A percentile compares a stretch with the other conserved stretches of the same genome.
Evolutionary conservation across 441 rosid species (phyloP).

Genomic region (Erodium texanum): DNA sequence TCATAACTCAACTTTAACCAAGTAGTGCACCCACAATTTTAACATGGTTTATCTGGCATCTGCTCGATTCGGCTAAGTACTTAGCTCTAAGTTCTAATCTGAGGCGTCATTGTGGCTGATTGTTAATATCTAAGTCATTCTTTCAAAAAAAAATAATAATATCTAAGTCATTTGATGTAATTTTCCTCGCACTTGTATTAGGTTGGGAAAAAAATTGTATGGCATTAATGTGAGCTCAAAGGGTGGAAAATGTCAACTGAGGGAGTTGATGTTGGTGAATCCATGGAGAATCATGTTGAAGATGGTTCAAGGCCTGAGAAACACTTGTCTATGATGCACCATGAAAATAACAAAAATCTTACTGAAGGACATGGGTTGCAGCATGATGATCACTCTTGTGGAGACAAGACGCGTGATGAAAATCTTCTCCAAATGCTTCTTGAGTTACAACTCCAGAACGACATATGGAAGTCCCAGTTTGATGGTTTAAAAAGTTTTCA

Average conservation of each 20-base stretch:
- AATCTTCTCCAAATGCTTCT: slow-evolving; percentile 48
- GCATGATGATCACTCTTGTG: slow-evolving; percentile 16
- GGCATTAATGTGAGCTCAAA: slow-evolving; percentile 4
- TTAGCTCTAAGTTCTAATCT: neutral
- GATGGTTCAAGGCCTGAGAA: slow-evolving; percentile 24
- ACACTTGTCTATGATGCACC: slow-evolving; percentile 15
- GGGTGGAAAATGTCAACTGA: slow-evolving; percentile 38
- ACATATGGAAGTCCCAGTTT: slow-evolving; percentile 60
- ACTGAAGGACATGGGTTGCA: slow-evolving; percentile 30
- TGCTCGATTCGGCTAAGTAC: neutral
- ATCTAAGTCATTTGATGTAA: neutral
- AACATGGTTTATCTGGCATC: neutral
- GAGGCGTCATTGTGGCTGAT: neutral
- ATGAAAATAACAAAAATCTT: slow-evolving; percentile 24
- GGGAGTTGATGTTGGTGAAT: slow-evolving; percentile 27
- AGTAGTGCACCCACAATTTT: neutral
- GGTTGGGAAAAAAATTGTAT: neutral
- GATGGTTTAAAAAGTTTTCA: slow-evolving; percentile 36
- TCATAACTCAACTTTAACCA: neutral
- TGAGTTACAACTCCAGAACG: slow-evolving; percentile 67
- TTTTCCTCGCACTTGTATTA: neutral
- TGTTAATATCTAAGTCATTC: neutral
- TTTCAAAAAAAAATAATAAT: no score
- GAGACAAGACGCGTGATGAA: slow-evolving; percentile 28
- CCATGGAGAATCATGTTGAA: slow-evolving; percentile 27